Conservation (phyloP, 148 eudicot species). For the Bassia scoparia region DNA sequence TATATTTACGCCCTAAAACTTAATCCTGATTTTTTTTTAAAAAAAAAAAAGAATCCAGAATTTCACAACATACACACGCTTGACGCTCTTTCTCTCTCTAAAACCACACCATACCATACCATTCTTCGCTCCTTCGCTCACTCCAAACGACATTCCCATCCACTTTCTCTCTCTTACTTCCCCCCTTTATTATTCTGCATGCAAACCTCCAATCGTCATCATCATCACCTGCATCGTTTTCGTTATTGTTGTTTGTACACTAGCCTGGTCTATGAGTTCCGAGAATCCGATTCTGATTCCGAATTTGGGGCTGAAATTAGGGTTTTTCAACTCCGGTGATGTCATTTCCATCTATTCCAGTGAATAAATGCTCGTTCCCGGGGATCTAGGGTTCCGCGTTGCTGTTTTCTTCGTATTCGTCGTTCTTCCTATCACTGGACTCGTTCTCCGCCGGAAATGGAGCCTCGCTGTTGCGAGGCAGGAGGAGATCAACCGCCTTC, state of each 20-base stretch:
- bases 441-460: slow-evolving; percentile 68
- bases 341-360: slow-evolving; percentile 19
- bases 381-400: slow-evolving; percentile 66
- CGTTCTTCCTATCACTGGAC: slow-evolving; percentile 32
- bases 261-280: slow-evolving; percentile 13
- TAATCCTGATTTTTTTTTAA: neutral
- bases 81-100: neutral
- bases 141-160: slow-evolving; percentile 28
- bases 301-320: slow-evolving; percentile 21
- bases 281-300: neutral
- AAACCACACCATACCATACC: too few relatives aligned
- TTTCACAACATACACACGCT: neutral
- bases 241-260: neutral
- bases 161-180: slow-evolving; percentile 10
- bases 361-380: slow-evolving; percentile 55
- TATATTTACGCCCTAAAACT: neutral
- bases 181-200: slow-evolving; percentile 18
- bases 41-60: neutral
- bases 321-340: slow-evolving; percentile 40
- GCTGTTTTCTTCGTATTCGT: slow-evolving; percentile 34
- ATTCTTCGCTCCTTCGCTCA: slow-evolving; percentile 13
- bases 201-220: slow-evolving; percentile 12
- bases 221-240: neutral
- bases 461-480: slow-evolving; percentile 42
- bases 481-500: slow-evolving; percentile 66